These are phyloP conservation scores for Neonectria hederae DNA, from an alignment of 2,329 filamentous ascomycete species.

Conservation along the genomic window DNA sequence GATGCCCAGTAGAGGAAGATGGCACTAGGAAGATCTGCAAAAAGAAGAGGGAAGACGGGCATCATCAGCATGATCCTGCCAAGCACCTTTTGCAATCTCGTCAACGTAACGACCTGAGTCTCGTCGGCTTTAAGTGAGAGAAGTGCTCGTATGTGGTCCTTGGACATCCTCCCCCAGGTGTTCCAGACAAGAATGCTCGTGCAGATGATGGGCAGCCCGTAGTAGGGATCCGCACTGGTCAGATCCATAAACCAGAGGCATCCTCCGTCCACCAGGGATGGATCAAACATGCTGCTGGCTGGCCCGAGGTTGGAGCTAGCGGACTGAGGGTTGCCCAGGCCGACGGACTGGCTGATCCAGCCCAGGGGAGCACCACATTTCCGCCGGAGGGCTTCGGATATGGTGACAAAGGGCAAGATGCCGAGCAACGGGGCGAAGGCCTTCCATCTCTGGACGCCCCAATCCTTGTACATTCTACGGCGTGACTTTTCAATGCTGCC, in stretches of 20 bases:
- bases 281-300: conserved; percentile 45
- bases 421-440: conserved; percentile 50
- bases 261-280: conserved; percentile 59
- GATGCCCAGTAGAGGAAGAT: conserved; percentile 54
- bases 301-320: conserved; percentile 38
- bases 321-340: conserved; percentile 37
- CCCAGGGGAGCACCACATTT: conserved; percentile 49
- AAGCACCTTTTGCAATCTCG: conserved; percentile 40
- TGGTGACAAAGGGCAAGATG: conserved; percentile 60
- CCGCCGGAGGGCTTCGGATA: conserved; percentile 61
- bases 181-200: conserved; percentile 43
- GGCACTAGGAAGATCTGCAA: conserved; percentile 50
- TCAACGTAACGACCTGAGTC: conserved; percentile 28
- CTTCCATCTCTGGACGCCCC: conserved; percentile 60
- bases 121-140: conserved; percentile 33
- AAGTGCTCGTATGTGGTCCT: conserved; percentile 41
- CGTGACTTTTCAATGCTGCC: conserved; percentile 43
- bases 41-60: conserved; percentile 47
- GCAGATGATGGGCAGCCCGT: conserved; percentile 56
- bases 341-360: conserved; percentile 46
- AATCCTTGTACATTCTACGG: conserved; percentile 48
- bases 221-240: conserved; percentile 60
- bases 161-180: conserved; percentile 43
- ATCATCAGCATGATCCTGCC: conserved; percentile 46
- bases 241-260: conserved; percentile 66